Conservation (phyloP, 179 eudicot species). For the Spergularia azorica region DNA sequence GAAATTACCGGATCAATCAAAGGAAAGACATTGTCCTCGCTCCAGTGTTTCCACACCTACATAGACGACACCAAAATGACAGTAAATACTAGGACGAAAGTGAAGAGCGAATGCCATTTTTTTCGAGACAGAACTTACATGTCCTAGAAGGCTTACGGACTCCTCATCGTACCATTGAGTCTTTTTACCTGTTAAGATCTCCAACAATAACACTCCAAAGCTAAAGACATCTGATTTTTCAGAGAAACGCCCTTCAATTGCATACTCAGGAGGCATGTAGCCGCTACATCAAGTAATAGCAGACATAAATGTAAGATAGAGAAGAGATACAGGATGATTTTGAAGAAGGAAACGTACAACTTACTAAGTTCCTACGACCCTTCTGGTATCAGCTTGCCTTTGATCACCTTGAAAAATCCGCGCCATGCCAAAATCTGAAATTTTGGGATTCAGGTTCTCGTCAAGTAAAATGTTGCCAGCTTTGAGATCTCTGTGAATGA, state of each 20-base stretch:
- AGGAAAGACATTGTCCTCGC: conserved; percentile 20
- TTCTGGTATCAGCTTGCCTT: conserved; percentile 40
- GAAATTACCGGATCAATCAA: conserved; percentile 31
- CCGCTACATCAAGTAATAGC: conserved; percentile 34
- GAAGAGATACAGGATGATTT: not conserved
- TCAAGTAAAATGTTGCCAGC: conserved; percentile 18
- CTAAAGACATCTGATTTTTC: conserved; percentile 54
- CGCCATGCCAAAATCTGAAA: conserved; percentile 57
- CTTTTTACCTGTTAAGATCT: conserved; percentile 42
- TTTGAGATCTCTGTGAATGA: conserved; percentile 47
- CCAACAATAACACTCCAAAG: conserved; percentile 46
- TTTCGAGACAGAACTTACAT: conserved; percentile 20
- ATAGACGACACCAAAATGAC: not conserved
- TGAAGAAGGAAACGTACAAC: not conserved
- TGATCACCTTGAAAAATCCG: conserved; percentile 41
- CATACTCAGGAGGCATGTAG: conserved; percentile 59
- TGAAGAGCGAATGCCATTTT: not conserved
- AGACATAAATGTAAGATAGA: not conserved
- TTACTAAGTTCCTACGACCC: conserved; percentile 52
- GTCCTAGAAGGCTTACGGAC: conserved; percentile 22
- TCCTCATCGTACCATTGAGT: conserved; percentile 31
- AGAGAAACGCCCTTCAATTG: conserved; percentile 47
- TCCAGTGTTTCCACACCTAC: conserved; percentile 45
- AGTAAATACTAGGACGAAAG: too few species aligned
- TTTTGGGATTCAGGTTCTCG: conserved; percentile 35